These are phyloP conservation scores for Syzygium syzygioides DNA, from an alignment of 441 rosid species.

Conservation along the genomic window DNA sequence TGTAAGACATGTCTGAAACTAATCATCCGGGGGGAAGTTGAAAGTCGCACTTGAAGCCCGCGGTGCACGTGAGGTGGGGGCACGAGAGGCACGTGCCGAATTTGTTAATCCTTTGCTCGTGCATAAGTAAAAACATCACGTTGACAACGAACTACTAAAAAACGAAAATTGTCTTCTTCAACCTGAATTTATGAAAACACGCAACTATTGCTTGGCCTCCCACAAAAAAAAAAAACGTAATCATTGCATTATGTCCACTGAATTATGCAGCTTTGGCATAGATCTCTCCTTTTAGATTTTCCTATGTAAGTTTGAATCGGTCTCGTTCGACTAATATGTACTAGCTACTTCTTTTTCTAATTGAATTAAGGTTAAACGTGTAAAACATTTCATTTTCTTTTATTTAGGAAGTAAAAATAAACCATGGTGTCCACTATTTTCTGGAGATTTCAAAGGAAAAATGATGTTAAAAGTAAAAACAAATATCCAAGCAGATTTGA, in stretches of 20 bases:
- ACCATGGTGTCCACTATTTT: not conserved
- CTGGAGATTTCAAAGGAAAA: not conserved
- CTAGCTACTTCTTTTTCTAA: not conserved
- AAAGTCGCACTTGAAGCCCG: not conserved
- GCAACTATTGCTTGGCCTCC: not conserved
- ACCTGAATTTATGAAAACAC: too few species aligned
- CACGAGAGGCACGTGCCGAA: not conserved
- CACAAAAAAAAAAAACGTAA: not conserved
- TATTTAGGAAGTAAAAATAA: too few species aligned
- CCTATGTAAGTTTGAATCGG: not conserved
- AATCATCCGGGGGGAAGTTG: not conserved
- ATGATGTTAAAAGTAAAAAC: not conserved
- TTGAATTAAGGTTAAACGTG: not conserved
- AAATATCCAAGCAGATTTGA: not conserved
- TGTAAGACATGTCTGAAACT: not conserved
- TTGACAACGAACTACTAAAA: too few species aligned
- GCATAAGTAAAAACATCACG: not conserved
- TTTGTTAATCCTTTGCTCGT: not conserved
- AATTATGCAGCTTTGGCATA: not conserved
- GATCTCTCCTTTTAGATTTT: not conserved
- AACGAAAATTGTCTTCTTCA: too few species aligned
- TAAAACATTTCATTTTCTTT: not conserved
- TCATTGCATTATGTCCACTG: not conserved
- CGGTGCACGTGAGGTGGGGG: not conserved
- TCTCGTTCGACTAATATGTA: not conserved